Evolutionary conservation across 805 yeast species (phyloP).

Genomic region (Zygoascus biomembranicola): DNA sequence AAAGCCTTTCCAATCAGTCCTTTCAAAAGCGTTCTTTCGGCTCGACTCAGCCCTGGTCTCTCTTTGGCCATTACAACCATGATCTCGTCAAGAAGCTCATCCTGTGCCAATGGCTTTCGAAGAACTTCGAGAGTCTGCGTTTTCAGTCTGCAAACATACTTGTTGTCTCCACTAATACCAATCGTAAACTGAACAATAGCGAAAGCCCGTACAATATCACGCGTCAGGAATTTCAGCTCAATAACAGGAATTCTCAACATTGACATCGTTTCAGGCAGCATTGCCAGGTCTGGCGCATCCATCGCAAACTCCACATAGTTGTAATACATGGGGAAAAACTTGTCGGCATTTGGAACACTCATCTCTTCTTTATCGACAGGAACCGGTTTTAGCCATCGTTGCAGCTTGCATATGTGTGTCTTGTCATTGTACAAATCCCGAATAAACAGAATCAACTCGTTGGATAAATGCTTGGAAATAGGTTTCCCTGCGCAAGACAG

Average conservation of each 20-base stretch:
- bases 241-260: slow-evolving; percentile 13
- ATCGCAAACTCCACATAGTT: background rate
- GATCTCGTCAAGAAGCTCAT: slow-evolving; percentile 2
- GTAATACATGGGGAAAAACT: background rate
- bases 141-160: slow-evolving; percentile 12
- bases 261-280: slow-evolving; percentile 14
- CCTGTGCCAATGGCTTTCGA: slow-evolving; percentile 3
- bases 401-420: background rate
- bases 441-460: background rate
- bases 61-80: slow-evolving; percentile 8
- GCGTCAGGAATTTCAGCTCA: slow-evolving; percentile 10
- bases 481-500: background rate
- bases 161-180: slow-evolving; percentile 8
- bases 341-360: background rate
- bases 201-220: slow-evolving; percentile 14
- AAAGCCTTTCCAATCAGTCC: slow-evolving; percentile 8
- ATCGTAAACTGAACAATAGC: slow-evolving; percentile 12
- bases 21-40: slow-evolving; percentile 10
- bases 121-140: slow-evolving; percentile 4
- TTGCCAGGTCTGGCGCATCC: slow-evolving; percentile 2
- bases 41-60: slow-evolving; percentile 12
- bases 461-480: background rate
- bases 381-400: background rate
- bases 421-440: background rate
- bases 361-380: background rate